Evolutionary conservation across 495 filamentous ascomycete species (phyloP).

Genomic region (Tuber brumale): DNA sequence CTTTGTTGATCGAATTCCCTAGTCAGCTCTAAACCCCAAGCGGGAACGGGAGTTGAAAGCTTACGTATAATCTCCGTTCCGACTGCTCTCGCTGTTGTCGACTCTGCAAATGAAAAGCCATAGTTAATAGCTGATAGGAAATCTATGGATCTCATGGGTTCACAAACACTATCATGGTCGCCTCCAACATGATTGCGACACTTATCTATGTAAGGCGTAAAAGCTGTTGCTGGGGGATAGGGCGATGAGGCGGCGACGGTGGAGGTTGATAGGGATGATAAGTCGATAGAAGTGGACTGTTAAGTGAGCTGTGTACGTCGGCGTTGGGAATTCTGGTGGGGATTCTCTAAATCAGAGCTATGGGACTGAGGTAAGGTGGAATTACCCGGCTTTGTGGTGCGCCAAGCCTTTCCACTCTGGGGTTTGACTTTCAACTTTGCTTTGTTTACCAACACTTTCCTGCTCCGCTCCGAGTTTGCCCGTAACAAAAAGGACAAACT

Average conservation of each 20-base stretch:
- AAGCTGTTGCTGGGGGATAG: conserved; percentile 6
- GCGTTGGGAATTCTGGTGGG: not conserved
- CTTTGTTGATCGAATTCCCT: conserved; percentile 43
- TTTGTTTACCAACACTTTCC: not conserved
- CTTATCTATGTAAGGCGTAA: conserved; percentile 14
- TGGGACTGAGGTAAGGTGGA: not conserved
- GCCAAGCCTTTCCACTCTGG: not conserved
- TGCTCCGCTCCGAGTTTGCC: not conserved
- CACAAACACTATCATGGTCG: conserved; percentile 54
- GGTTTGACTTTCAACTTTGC: conserved; percentile 1
- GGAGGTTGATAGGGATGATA: conserved; percentile 26
- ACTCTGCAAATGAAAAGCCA: conserved; percentile 51
- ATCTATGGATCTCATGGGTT: not conserved
- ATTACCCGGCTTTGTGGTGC: not conserved
- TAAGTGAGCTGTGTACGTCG: not conserved
- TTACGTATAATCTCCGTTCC: conserved; percentile 92
- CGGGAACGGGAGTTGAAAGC: conserved; percentile 15
- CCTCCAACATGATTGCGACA: conserved; percentile 52
- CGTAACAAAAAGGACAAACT: not conserved
- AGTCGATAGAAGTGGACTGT: not conserved
- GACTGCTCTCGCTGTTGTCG: conserved; percentile 96
- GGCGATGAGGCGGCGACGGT: conserved; percentile 1
- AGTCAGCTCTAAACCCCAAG: conserved; percentile 19
- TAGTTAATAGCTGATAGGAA: conserved; percentile 4
- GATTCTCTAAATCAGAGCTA: not conserved